These are phyloP conservation scores for Dovyalis caffra DNA, from an alignment of 345 rosid genomes.

Conservation along the genomic window DNA sequence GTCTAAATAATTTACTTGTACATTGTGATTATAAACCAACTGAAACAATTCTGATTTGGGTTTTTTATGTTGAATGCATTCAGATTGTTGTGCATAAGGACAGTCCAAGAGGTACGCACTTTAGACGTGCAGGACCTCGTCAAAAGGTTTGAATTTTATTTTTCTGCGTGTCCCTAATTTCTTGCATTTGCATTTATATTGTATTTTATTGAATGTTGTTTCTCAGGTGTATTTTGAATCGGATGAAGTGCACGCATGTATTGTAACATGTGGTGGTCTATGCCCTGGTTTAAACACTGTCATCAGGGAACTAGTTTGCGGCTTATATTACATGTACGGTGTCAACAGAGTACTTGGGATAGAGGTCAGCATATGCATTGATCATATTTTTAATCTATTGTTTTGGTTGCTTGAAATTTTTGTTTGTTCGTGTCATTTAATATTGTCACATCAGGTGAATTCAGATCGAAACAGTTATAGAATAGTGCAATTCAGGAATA, in stretches of 20 bases:
- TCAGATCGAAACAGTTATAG: not conserved
- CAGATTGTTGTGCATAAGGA: conserved; percentile 79
- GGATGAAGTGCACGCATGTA: conserved; percentile 83
- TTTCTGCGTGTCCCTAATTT: not conserved
- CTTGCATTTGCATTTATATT: not conserved
- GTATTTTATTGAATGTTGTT: conserved; percentile 2
- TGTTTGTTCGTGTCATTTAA: not conserved
- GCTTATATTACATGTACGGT: conserved; percentile 77
- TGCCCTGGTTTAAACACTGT: conserved; percentile 95
- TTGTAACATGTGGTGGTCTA: conserved; percentile 92
- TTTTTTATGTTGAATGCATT: not conserved
- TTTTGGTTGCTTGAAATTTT: not conserved
- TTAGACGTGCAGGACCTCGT: conserved; percentile 94
- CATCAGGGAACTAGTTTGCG: conserved; percentile 77
- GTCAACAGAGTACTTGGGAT: conserved; percentile 75
- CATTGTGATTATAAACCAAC: not conserved
- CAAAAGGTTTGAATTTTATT: conserved; percentile 50
- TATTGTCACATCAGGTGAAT: not conserved
- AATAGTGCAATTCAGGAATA: not conserved
- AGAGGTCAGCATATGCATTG: conserved; percentile 48
- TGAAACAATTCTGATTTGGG: not conserved
- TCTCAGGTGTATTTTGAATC: conserved; percentile 68
- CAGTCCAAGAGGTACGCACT: conserved; percentile 79
- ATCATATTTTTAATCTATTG: not conserved
- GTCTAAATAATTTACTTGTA: not conserved